These are phyloP conservation scores for Paecilomyces fulvus DNA, from an alignment of 2,329 filamentous ascomycete genomes.

Conservation along the genomic window DNA sequence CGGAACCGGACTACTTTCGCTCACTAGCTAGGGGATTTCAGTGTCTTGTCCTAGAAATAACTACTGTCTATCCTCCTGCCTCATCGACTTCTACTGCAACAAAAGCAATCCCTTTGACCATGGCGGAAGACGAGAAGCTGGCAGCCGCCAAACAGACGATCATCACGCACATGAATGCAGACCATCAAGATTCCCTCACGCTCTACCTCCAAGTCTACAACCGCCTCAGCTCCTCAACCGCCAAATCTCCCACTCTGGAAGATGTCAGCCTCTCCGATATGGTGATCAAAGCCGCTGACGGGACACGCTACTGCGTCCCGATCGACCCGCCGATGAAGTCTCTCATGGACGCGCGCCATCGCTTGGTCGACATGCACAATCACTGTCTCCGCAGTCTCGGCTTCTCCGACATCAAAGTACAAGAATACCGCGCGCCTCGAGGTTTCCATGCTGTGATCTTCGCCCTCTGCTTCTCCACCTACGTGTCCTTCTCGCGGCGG, in stretches of 20 bases:
- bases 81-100: background rate
- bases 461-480: slow-evolving; percentile 46
- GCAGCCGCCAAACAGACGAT: slow-evolving; percentile 51
- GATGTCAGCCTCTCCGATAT: slow-evolving; percentile 59
- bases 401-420: slow-evolving; percentile 48
- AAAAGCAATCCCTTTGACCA: slow-evolving; percentile 4
- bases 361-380: slow-evolving; percentile 65
- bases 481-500: slow-evolving; percentile 42
- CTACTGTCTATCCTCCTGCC: background rate
- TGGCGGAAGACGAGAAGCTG: slow-evolving; percentile 6
- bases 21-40: background rate
- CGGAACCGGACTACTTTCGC: background rate
- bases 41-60: background rate
- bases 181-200: slow-evolving; percentile 66
- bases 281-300: slow-evolving; percentile 46
- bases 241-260: slow-evolving; percentile 52
- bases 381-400: slow-evolving; percentile 53
- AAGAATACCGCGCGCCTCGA: slow-evolving; percentile 43
- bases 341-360: slow-evolving; percentile 58
- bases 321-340: slow-evolving; percentile 63
- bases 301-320: slow-evolving; percentile 44
- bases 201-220: slow-evolving; percentile 70
- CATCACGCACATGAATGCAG: slow-evolving; percentile 77
- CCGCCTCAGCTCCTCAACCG: slow-evolving; percentile 46
- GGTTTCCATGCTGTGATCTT: slow-evolving; percentile 49